These are phyloP conservation scores for Scolecobasidium constrictum DNA, from an alignment of 2,329 filamentous ascomycete species.

Conservation along the genomic window DNA sequence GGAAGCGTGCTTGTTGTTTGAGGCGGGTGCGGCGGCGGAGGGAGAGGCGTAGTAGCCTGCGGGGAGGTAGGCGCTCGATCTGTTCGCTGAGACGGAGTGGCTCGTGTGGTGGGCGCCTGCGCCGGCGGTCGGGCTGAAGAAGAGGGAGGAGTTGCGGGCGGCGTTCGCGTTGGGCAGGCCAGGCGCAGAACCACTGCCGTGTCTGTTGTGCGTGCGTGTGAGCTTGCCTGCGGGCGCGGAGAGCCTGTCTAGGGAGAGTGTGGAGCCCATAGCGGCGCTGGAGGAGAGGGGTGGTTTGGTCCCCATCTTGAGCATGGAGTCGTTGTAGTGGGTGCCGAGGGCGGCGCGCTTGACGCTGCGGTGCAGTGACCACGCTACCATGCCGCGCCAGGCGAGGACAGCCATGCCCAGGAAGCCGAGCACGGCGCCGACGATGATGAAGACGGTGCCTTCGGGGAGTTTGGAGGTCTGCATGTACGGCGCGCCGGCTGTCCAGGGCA, in stretches of 20 bases:
- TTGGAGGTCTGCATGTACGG: conserved; percentile 85
- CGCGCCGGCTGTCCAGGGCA: conserved; percentile 74
- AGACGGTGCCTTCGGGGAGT: conserved; percentile 85
- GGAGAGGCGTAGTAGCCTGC: conserved; percentile 82
- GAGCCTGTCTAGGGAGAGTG: conserved; percentile 6
- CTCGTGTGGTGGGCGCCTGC: conserved; percentile 34
- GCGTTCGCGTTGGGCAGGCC: conserved; percentile 17
- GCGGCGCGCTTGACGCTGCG: conserved; percentile 81
- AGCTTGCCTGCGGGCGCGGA: conserved; percentile 12
- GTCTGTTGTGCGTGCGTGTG: conserved; percentile 24
- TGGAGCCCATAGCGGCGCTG: conserved; percentile 17
- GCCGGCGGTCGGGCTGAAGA: conserved; percentile 88
- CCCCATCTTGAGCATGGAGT: conserved; percentile 49
- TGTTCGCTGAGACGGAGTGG: conserved; percentile 28
- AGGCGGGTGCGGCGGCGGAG: conserved; percentile 35
- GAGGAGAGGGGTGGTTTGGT: conserved; percentile 48
- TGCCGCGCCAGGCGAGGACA: conserved; percentile 77
- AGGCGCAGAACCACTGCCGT: conserved; percentile 17
- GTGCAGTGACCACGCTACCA: conserved; percentile 85
- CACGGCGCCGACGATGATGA: conserved; percentile 85
- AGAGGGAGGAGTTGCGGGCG: conserved; percentile 37
- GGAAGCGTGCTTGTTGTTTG: conserved; percentile 29
- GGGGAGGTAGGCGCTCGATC: conserved; percentile 73
- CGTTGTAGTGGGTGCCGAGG: conserved; percentile 49
- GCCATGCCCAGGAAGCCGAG: conserved; percentile 72